A percentile compares a stretch with the other conserved stretches of the same genome.
These are phyloP conservation scores for Verticillium klebahnii DNA, from an alignment of 2,329 filamentous ascomycete species.

Conservation along the genomic window DNA sequence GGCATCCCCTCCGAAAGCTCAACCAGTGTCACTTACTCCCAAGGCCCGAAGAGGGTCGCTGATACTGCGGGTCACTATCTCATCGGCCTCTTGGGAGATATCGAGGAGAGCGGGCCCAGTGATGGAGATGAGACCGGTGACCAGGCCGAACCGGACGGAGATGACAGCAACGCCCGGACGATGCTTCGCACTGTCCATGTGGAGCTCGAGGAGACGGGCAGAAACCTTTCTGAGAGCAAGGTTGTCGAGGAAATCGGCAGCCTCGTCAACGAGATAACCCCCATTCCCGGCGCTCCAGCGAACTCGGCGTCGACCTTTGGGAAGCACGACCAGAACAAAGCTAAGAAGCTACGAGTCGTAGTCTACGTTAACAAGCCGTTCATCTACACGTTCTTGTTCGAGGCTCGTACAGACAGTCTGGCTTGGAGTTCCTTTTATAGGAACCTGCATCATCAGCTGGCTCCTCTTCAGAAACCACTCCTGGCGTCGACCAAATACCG, in stretches of 20 bases:
- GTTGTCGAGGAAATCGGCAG: slow-evolving; percentile 37
- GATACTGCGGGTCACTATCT: slow-evolving; percentile 48
- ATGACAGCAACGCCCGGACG: slow-evolving; percentile 47
- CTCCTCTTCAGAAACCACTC: slow-evolving; percentile 53
- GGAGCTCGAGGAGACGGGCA: slow-evolving; percentile 49
- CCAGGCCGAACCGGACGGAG: neutral
- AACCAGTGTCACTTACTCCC: neutral
- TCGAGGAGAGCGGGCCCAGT: slow-evolving; percentile 22
- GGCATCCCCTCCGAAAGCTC: neutral
- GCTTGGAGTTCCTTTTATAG: slow-evolving; percentile 53
- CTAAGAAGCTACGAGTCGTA: slow-evolving; percentile 59
- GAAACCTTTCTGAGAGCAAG: slow-evolving; percentile 28
- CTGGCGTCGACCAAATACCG: slow-evolving; percentile 53
- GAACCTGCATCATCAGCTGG: slow-evolving; percentile 56
- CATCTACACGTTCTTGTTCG: slow-evolving; percentile 72
- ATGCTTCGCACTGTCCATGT: slow-evolving; percentile 63
- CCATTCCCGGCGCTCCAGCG: neutral
- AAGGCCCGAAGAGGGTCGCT: neutral
- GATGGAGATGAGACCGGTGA: slow-evolving; percentile 17
- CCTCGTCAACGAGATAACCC: neutral
- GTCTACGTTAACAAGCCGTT: slow-evolving; percentile 73
- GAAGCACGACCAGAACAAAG: slow-evolving; percentile 49
- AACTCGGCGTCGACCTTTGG: slow-evolving; percentile 24
- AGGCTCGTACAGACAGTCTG: slow-evolving; percentile 53
- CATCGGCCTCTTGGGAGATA: slow-evolving; percentile 59